These are phyloP conservation scores for Myriosclerotinia curreyana DNA, from an alignment of 2,329 filamentous ascomycete species.

Conservation along the genomic window DNA sequence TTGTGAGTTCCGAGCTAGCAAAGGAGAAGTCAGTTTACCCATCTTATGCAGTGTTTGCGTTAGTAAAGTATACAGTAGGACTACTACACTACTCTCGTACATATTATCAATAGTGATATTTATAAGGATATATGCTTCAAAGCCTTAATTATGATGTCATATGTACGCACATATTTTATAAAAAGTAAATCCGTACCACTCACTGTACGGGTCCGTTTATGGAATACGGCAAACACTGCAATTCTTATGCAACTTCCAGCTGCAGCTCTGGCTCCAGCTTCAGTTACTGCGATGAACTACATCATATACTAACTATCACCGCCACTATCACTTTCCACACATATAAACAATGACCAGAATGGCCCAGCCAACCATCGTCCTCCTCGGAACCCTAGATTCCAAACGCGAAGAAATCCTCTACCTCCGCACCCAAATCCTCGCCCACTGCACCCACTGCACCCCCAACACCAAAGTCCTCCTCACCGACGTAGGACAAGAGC, in stretches of 20 bases:
- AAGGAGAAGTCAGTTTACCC: not conserved
- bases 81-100: too few relatives aligned
- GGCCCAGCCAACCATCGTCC: slow-evolving; percentile 45
- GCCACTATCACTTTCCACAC: not conserved
- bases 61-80: too few relatives aligned
- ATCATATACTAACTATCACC: not conserved
- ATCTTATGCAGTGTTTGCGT: too few relatives aligned
- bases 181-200: too few relatives aligned
- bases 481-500: slow-evolving; percentile 54
- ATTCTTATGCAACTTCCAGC: not conserved
- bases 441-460: not conserved
- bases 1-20: not conserved
- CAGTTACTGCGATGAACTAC: not conserved
- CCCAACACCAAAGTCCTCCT: slow-evolving; percentile 44
- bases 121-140: too few relatives aligned
- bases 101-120: too few relatives aligned
- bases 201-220: too few relatives aligned
- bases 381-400: slow-evolving; percentile 63
- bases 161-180: too few relatives aligned
- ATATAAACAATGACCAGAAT: slow-evolving; percentile 23
- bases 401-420: slow-evolving; percentile 58
- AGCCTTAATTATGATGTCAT: too few relatives aligned
- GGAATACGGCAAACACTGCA: too few relatives aligned
- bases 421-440: slow-evolving; percentile 46
- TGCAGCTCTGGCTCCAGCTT: too few relatives aligned